Conservation (phyloP, 129 eudicot genomes). For the Logfia minima region DNA sequence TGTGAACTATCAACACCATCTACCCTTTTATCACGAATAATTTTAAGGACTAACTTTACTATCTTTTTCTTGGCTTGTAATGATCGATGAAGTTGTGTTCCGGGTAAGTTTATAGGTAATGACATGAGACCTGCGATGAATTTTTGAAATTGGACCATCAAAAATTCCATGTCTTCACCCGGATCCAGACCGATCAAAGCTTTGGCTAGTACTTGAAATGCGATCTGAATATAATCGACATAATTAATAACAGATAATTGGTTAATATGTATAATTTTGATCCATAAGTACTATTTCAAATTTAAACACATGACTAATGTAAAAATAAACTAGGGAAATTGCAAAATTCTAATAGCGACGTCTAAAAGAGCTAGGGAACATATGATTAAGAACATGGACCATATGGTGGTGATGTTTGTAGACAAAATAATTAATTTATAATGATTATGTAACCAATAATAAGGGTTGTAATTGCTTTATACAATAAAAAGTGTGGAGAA, state of each 20-base stretch:
- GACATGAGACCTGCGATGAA: constrained; percentile 93
- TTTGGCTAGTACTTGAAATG: constrained; percentile 86
- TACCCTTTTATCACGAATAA: constrained; percentile 51
- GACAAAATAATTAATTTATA: constrained; percentile 40
- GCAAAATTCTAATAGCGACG: constrained; percentile 25
- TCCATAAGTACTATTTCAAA: not conserved
- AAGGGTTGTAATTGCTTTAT: constrained; percentile 41
- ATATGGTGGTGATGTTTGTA: constrained; percentile 38
- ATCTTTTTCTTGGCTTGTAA: constrained; percentile 82
- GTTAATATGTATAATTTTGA: not conserved
- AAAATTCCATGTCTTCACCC: constrained; percentile 74
- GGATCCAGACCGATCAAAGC: constrained; percentile 79
- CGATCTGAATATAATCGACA: constrained; percentile 48
- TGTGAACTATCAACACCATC: not conserved
- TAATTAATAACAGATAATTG: not conserved
- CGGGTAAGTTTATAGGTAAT: constrained; percentile 77
- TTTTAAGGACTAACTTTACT: constrained; percentile 58
- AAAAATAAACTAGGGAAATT: constrained; percentile 18
- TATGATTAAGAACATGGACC: constrained; percentile 36
- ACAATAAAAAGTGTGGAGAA: constrained; percentile 29
- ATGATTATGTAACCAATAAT: constrained; percentile 47
- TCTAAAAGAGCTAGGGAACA: constrained; percentile 33
- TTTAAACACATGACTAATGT: constrained; percentile 12
- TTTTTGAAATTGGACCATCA: constrained; percentile 70
- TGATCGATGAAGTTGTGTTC: constrained; percentile 77